A percentile compares a stretch with the other conserved stretches of the same genome.
Conservation (phyloP, 495 filamentous ascomycete genomes). For the Neurospora sp. region DNA sequence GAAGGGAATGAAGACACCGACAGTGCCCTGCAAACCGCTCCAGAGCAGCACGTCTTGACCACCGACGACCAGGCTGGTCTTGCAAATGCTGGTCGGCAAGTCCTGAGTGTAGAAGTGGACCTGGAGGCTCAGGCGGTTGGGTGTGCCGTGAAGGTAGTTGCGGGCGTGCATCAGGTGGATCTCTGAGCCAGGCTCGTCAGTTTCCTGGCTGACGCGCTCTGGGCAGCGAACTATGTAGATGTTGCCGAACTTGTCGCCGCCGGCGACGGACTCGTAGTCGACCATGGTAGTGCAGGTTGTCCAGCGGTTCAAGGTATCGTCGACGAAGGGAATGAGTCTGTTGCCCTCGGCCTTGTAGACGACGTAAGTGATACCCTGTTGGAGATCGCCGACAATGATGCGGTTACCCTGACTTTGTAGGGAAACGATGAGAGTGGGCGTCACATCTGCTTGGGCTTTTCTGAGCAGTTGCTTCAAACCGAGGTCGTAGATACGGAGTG, state of each 20-base stretch:
- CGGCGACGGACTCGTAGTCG: conserved; percentile 92
- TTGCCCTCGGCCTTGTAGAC: conserved; percentile 93
- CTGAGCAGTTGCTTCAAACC: conserved; percentile 84
- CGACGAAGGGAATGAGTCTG: conserved; percentile 79
- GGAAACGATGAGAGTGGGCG: conserved; percentile 71
- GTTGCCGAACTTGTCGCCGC: conserved; percentile 97
- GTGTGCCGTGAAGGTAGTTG: conserved; percentile 78
- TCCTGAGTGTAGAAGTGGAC: conserved; percentile 85
- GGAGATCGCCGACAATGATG: conserved; percentile 83
- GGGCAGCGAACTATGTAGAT: conserved; percentile 87
- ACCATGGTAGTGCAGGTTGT: conserved; percentile 84
- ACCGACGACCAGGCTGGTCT: conserved; percentile 81
- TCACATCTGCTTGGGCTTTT: conserved; percentile 74
- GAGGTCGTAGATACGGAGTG: conserved; percentile 79
- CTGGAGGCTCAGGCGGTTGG: conserved; percentile 74
- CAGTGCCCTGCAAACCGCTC: conserved; percentile 87
- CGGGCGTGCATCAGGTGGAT: conserved; percentile 81
- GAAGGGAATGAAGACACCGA: conserved; percentile 89
- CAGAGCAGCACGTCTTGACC: conserved; percentile 87
- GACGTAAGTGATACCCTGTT: conserved; percentile 80
- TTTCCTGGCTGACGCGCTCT: conserved; percentile 71
- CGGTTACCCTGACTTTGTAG: conserved; percentile 86
- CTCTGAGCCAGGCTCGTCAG: conserved; percentile 86
- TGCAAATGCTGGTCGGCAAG: conserved; percentile 81
- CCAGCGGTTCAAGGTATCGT: conserved; percentile 82